phyloP scores from a whole-genome alignment of 768 basidiomycete species.

The Cystobasidium ongulense region DNA sequence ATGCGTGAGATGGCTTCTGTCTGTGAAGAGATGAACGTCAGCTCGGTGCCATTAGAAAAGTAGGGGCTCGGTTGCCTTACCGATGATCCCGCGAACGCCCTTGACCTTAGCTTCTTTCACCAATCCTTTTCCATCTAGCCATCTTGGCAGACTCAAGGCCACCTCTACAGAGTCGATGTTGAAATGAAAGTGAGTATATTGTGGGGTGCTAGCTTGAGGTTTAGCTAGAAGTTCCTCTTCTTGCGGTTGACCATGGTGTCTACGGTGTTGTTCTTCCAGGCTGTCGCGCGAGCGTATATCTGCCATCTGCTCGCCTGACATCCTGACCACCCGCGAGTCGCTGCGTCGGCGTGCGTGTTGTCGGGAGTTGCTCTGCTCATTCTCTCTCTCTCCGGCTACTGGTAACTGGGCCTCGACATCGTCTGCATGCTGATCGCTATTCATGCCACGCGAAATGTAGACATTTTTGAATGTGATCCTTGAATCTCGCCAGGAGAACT shows the following conservation, averaged over 20 bases:
- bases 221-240: conserved; percentile 47
- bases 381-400: too few relatives aligned
- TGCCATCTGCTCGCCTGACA: conserved; percentile 23
- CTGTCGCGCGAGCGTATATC: conserved; percentile 6
- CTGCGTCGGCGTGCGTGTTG: background rate
- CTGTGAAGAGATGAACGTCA: conserved; percentile 47
- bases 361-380: background rate
- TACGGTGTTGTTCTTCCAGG: conserved; percentile 13
- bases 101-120: conserved; percentile 82
- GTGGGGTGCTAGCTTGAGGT: conserved; percentile 43
- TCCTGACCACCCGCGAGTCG: background rate
- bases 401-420: background rate
- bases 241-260: conserved; percentile 42
- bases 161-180: conserved; percentile 93
- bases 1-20: conserved; percentile 66
- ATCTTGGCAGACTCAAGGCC: conserved; percentile 75
- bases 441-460: conserved; percentile 74
- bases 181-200: conserved; percentile 86
- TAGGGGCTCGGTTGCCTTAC: conserved; percentile 49
- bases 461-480: conserved; percentile 95
- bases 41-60: background rate
- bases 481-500: conserved; percentile 61
- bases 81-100: conserved; percentile 86
- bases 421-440: background rate
- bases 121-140: conserved; percentile 92